phyloP scores from a whole-genome alignment of 2,329 filamentous ascomycete species.

The Claviceps capensis region DNA sequence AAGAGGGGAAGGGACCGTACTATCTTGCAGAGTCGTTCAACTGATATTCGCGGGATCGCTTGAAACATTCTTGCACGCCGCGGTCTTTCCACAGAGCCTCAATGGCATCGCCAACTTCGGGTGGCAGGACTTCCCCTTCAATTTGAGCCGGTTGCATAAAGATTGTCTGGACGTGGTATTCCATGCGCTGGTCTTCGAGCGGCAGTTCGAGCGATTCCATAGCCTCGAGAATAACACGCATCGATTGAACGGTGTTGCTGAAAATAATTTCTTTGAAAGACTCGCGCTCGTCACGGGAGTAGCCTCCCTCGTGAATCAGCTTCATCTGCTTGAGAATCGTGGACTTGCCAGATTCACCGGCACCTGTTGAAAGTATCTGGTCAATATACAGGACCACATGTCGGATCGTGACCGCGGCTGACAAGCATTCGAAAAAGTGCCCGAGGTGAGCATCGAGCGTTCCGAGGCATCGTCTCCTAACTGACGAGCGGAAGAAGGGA shows the following conservation, averaged over 20 bases:
- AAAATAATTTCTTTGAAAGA: conserved; percentile 61
- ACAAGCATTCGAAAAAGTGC: no score
- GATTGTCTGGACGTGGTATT: conserved; percentile 96
- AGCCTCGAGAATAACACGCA: conserved; percentile 55
- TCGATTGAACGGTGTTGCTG: conserved; percentile 56
- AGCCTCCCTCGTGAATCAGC: conserved; percentile 97
- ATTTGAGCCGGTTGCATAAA: conserved; percentile 98
- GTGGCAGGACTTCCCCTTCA: conserved; percentile 85
- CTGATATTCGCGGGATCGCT: conserved; percentile 89
- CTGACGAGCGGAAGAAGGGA: not conserved
- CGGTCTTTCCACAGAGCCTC: conserved; percentile 86
- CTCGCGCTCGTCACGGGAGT: conserved; percentile 75
- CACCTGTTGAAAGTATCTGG: conserved; percentile 43
- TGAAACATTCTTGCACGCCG: conserved; percentile 90
- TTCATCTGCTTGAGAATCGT: conserved; percentile 48
- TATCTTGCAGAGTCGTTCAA: conserved; percentile 94
- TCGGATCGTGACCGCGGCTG: no score
- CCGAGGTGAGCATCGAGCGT: not conserved
- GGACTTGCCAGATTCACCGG: conserved; percentile 70
- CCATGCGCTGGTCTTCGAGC: conserved; percentile 79
- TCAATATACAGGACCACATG: not conserved
- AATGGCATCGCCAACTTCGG: conserved; percentile 86
- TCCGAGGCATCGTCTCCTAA: not conserved
- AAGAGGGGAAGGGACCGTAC: conserved; percentile 28
- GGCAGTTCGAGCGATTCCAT: conserved; percentile 64